Percentiles rank a stretch among this genome's conserved stretches.
phyloP scores from a whole-genome alignment of 148 eudicot species.

The Rhododendron ovatum region DNA sequence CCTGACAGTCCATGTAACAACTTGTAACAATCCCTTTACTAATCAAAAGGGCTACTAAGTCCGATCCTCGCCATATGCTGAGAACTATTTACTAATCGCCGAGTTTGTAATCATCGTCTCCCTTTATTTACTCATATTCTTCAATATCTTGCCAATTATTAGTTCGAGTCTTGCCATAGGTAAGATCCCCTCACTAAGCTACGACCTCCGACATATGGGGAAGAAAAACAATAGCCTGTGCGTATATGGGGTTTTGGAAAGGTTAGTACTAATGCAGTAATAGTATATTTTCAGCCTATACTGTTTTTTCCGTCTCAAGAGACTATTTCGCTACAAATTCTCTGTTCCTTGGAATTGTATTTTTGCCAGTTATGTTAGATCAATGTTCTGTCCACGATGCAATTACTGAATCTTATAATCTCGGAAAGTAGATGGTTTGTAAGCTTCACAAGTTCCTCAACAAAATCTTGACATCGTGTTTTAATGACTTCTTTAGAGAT shows the following conservation, averaged over 20 bases:
- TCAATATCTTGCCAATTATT: neutral
- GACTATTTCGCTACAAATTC: neutral
- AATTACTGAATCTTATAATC: no score
- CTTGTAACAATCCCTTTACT: neutral
- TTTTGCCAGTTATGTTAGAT: neutral
- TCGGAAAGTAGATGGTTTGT: neutral
- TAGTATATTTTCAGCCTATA: neutral
- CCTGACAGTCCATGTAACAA: neutral
- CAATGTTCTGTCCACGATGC: neutral
- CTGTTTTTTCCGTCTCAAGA: neutral
- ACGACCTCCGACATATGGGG: neutral
- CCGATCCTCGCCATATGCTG: neutral
- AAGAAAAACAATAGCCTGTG: neutral
- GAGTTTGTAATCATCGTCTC: neutral
- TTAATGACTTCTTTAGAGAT: constrained; percentile 11
- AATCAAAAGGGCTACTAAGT: neutral
- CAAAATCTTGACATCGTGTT: neutral
- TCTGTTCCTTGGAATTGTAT: neutral
- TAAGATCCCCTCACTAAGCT: neutral
- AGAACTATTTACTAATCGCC: neutral
- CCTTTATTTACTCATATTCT: neutral
- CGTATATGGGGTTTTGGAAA: neutral
- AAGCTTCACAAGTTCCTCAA: neutral
- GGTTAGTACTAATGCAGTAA: neutral
- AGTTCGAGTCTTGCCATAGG: neutral